These are phyloP conservation scores for Yamadazyma endophytica DNA, from an alignment of 805 yeast genomes.

Conservation along the genomic window DNA sequence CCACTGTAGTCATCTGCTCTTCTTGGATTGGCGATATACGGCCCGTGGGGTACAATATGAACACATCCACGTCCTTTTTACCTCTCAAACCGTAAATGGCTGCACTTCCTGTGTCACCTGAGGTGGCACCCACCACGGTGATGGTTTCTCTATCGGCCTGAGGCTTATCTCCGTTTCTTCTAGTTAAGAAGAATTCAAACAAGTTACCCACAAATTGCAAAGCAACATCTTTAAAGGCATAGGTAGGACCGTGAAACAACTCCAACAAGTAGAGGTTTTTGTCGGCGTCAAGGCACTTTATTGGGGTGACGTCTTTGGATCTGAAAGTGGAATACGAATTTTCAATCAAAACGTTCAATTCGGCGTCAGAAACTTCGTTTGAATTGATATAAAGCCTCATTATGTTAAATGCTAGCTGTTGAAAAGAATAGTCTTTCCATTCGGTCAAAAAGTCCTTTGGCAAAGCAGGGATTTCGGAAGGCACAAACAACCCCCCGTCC, in stretches of 20 bases:
- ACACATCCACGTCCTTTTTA: constrained; percentile 96
- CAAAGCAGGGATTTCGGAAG: constrained; percentile 72
- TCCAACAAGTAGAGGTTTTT: constrained; percentile 70
- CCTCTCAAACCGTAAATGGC: constrained; percentile 97
- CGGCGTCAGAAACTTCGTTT: constrained; percentile 70
- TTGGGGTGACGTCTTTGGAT: constrained; percentile 82
- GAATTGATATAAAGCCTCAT: constrained; percentile 72
- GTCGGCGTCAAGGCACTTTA: constrained; percentile 55
- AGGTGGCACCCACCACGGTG: constrained; percentile 98
- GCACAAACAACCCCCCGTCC: constrained; percentile 95
- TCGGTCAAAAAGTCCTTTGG: constrained; percentile 49
- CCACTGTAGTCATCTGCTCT: constrained; percentile 96
- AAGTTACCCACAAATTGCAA: constrained; percentile 96
- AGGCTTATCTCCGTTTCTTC: constrained; percentile 57
- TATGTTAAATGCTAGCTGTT: constrained; percentile 83
- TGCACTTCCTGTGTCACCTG: constrained; percentile 99
- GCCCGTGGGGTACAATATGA: constrained; percentile 94
- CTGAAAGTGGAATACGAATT: constrained; percentile 91
- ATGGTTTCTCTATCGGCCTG: constrained; percentile 66
- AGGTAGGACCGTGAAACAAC: constrained; percentile 98
- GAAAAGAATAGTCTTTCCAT: constrained; percentile 77
- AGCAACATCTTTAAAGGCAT: constrained; percentile 98
- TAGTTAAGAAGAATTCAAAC: constrained; percentile 83
- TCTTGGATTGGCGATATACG: constrained; percentile 97
- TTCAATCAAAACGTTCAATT: constrained; percentile 56